Evolutionary conservation across 1,139 yeast species (phyloP).

Genomic region (Starmera stellimalicola): DNA sequence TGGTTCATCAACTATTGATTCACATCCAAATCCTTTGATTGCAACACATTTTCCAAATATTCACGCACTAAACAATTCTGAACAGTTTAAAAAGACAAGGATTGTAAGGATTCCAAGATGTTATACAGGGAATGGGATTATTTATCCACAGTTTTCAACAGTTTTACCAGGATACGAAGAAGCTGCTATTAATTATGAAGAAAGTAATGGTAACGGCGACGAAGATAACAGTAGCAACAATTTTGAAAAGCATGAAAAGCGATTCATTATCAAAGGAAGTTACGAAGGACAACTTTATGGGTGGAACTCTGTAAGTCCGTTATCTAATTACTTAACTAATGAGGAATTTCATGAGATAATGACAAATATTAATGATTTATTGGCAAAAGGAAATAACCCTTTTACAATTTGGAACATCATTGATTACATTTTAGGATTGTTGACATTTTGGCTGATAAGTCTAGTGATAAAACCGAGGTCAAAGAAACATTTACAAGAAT

Average conservation of each 20-base stretch:
- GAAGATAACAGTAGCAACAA: neutral
- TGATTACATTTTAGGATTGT: slow-evolving; percentile 35
- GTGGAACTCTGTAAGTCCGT: slow-evolving; percentile 43
- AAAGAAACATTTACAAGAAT: slow-evolving; percentile 21
- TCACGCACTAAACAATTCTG: slow-evolving; percentile 26
- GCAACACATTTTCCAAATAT: slow-evolving; percentile 62
- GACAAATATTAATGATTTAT: slow-evolving; percentile 31
- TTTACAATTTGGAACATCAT: slow-evolving; percentile 26
- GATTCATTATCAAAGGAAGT: slow-evolving; percentile 30
- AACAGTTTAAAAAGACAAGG: slow-evolving; percentile 32
- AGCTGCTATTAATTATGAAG: slow-evolving; percentile 40
- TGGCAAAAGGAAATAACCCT: slow-evolving; percentile 34
- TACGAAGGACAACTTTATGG: slow-evolving; percentile 40
- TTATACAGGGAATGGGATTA: slow-evolving; percentile 24
- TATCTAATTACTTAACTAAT: slow-evolving; percentile 31
- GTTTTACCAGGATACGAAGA: slow-evolving; percentile 57
- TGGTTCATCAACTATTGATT: slow-evolving; percentile 6
- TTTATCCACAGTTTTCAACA: slow-evolving; percentile 50
- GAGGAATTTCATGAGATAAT: slow-evolving; percentile 35
- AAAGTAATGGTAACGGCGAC: slow-evolving; percentile 5
- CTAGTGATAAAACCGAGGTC: slow-evolving; percentile 20
- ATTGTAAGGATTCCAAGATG: slow-evolving; percentile 56
- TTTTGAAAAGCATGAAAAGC: neutral
- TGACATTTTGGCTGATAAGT: slow-evolving; percentile 33
- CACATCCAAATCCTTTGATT: slow-evolving; percentile 29